A percentile compares a stretch with the other conserved stretches of the same genome.
phyloP scores from a whole-genome alignment of 2,329 filamentous ascomycete genomes.

The Trichoderma atrobrunneum region DNA sequence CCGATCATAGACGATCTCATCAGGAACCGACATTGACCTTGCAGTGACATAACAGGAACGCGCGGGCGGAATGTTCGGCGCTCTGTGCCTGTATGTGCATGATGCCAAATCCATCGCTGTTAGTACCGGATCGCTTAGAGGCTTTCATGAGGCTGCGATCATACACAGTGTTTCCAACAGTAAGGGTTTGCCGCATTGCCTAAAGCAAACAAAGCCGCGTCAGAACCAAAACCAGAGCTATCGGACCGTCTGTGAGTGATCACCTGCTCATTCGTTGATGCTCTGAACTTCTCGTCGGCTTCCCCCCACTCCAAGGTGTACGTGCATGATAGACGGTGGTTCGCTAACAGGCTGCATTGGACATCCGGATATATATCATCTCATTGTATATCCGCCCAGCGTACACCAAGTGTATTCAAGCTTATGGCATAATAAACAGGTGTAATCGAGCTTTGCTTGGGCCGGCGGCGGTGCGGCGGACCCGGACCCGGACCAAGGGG shows the following conservation, averaged over 20 bases:
- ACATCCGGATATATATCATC: neutral
- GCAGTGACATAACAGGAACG: neutral
- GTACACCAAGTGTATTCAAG: neutral
- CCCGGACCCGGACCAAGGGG: neutral
- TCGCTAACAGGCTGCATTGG: neutral
- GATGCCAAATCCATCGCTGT: conserved; percentile 2
- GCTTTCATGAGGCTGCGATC: conserved; percentile 2
- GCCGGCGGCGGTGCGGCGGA: neutral
- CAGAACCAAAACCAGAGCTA: conserved; percentile 1
- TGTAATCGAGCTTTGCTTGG: neutral
- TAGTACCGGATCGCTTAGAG: neutral
- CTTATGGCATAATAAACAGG: neutral
- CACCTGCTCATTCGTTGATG: neutral
- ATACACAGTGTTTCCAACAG: conserved; percentile 6
- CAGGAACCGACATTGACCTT: neutral
- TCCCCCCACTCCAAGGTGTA: neutral
- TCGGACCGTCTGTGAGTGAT: conserved; percentile 19
- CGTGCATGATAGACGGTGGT: neutral
- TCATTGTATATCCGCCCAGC: neutral
- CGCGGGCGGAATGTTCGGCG: neutral
- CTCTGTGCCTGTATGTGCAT: neutral
- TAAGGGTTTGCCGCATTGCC: neutral
- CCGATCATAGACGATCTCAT: neutral
- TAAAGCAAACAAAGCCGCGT: neutral
- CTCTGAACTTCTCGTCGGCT: neutral